Conservation (phyloP, 2,329 filamentous ascomycete species). For the Penicillium paneum region DNA sequence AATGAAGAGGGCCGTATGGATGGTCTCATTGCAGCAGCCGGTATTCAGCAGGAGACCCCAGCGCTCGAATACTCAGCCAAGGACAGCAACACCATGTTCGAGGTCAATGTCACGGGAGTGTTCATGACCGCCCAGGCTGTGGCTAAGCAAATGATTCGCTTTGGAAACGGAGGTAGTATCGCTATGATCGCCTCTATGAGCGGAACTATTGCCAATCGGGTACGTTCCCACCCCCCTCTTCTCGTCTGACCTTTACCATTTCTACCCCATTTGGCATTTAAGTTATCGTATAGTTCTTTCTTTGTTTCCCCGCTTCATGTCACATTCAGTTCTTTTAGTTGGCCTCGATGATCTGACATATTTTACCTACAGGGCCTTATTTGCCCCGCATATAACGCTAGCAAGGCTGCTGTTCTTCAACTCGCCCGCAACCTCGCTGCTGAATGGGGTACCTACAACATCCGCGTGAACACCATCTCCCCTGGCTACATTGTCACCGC, state of each 20-base stretch:
- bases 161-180: constrained; percentile 59
- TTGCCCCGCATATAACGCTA: constrained; percentile 50
- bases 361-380: constrained; percentile 41
- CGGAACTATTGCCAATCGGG: constrained; percentile 57
- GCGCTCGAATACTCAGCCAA: constrained; percentile 72
- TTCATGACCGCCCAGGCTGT: constrained; percentile 64
- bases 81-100: constrained; percentile 62
- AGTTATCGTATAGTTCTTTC: background rate
- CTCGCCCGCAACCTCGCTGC: constrained; percentile 47
- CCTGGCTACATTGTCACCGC: constrained; percentile 49
- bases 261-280: background rate
- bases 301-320: background rate
- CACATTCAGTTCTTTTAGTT: constrained; percentile 1
- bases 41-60: constrained; percentile 73
- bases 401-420: constrained; percentile 49
- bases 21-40: constrained; percentile 71
- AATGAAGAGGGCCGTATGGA: constrained; percentile 69
- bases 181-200: constrained; percentile 63
- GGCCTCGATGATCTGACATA: background rate
- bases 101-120: constrained; percentile 59
- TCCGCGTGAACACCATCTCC: constrained; percentile 50
- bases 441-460: constrained; percentile 49
- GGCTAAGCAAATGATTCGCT: constrained; percentile 62
- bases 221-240: constrained; percentile 23
- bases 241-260: background rate